Percentiles rank a stretch among this genome's conserved stretches.
phyloP scores from a whole-genome alignment of 768 basidiomycete genomes.

The Leucocoprinus birnbaumii region DNA sequence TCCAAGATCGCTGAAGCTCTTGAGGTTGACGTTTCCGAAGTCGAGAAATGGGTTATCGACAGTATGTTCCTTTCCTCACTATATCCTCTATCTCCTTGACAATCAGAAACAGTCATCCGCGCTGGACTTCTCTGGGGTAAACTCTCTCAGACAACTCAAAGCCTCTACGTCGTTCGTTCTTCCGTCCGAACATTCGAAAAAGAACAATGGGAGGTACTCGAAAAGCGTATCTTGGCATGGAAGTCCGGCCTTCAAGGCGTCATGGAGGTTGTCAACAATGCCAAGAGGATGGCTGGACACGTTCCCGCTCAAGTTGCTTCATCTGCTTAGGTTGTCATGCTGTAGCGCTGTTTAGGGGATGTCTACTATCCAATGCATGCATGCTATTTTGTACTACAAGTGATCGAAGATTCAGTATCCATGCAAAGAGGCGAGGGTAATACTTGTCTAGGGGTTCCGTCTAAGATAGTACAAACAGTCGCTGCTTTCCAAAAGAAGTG shows the following conservation, averaged over 20 bases:
- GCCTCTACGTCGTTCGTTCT: conserved; percentile 69
- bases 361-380: neutral
- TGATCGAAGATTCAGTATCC: neutral
- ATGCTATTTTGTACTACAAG: neutral
- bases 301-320: conserved; percentile 23
- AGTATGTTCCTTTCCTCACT: conserved; percentile 38
- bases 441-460: conserved; percentile 1
- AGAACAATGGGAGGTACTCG: conserved; percentile 77
- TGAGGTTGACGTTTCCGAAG: conserved; percentile 59
- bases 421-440: neutral
- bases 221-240: conserved; percentile 75
- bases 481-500: neutral
- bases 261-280: conserved; percentile 63
- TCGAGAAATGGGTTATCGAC: conserved; percentile 88
- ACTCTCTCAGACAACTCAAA: conserved; percentile 77
- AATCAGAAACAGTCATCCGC: conserved; percentile 62
- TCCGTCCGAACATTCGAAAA: conserved; percentile 74
- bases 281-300: conserved; percentile 43
- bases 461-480: neutral
- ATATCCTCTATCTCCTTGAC: neutral
- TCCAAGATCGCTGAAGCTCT: conserved; percentile 63
- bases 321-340: conserved; percentile 18
- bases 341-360: neutral
- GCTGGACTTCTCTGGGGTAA: conserved; percentile 77
- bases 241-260: conserved; percentile 68